phyloP scores from a whole-genome alignment of 352 stramenopile species.

The Paralagenidium karlingii region DNA sequence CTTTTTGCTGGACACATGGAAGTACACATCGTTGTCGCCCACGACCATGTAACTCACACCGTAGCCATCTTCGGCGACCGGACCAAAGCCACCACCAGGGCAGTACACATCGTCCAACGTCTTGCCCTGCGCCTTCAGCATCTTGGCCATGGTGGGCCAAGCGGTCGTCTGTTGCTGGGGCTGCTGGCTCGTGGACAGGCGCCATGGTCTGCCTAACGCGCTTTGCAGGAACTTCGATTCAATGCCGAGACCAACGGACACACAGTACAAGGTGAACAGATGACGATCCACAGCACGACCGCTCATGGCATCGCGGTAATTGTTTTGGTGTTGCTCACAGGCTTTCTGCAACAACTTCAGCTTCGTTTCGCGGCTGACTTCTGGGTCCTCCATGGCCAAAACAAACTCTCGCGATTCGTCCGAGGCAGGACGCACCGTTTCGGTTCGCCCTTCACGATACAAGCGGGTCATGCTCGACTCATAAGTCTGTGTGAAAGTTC shows the following conservation, averaged over 20 bases:
- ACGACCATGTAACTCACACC: conserved; percentile 88
- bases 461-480: conserved; percentile 94
- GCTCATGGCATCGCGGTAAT: conserved; percentile 83
- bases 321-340: conserved; percentile 84
- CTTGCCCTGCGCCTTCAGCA: conserved; percentile 35
- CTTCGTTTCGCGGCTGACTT: conserved; percentile 50
- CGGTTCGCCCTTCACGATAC: conserved; percentile 93
- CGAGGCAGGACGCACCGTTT: conserved; percentile 86
- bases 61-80: conserved; percentile 83
- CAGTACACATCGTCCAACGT: conserved; percentile 44
- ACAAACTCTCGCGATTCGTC: conserved; percentile 86
- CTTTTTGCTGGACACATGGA: conserved; percentile 87
- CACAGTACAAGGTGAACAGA: conserved; percentile 91
- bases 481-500: conserved; percentile 93
- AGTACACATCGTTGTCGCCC: conserved; percentile 80
- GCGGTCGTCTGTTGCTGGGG: conserved; percentile 82
- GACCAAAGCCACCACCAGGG: conserved; percentile 81
- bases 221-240: conserved; percentile 84
- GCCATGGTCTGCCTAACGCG: conserved; percentile 73
- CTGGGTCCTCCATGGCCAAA: conserved; percentile 68
- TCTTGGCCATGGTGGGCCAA: conserved; percentile 61
- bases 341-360: conserved; percentile 81
- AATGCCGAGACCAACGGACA: conserved; percentile 74
- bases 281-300: conserved; percentile 91
- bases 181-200: conserved; percentile 83